A percentile compares a stretch with the other conserved stretches of the same genome.
Evolutionary conservation across 2,329 filamentous ascomycete species (phyloP).

Genomic region (Neofusicoccum kwambonambiense): DNA sequence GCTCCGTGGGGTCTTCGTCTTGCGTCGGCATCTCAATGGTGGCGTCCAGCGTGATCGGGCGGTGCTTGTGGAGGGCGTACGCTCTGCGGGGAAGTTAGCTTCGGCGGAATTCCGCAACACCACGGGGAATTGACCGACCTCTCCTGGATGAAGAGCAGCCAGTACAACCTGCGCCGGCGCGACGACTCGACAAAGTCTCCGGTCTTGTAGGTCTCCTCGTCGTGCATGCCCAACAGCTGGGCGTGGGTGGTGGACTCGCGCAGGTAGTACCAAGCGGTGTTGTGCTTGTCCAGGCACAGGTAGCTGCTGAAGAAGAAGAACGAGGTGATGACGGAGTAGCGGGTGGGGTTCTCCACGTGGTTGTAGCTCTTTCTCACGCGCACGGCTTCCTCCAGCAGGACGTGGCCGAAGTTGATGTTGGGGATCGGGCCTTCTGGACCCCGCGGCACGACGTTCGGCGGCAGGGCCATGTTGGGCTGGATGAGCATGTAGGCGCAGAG

Average conservation of each 20-base stretch:
- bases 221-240: slow-evolving; percentile 58
- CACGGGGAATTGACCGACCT: slow-evolving; percentile 39
- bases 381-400: slow-evolving; percentile 59
- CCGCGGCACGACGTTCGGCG: slow-evolving; percentile 48
- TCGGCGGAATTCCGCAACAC: slow-evolving; percentile 15
- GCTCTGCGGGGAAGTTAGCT: slow-evolving; percentile 45
- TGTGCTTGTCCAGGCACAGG: slow-evolving; percentile 61
- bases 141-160: slow-evolving; percentile 63
- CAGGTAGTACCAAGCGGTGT: slow-evolving; percentile 63
- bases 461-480: slow-evolving; percentile 47
- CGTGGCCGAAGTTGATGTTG: slow-evolving; percentile 49
- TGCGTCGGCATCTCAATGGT: slow-evolving; percentile 56
- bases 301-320: slow-evolving; percentile 62
- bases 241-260: slow-evolving; percentile 61
- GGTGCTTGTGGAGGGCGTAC: slow-evolving; percentile 63
- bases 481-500: slow-evolving; percentile 51
- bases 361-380: slow-evolving; percentile 57
- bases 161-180: slow-evolving; percentile 58
- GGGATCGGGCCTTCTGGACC: slow-evolving; percentile 29
- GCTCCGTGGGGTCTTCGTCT: slow-evolving; percentile 53
- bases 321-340: slow-evolving; percentile 60
- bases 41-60: slow-evolving; percentile 60
- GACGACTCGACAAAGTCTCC: slow-evolving; percentile 52
- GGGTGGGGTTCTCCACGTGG: slow-evolving; percentile 56
- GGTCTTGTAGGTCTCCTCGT: slow-evolving; percentile 55